These are phyloP conservation scores for Fraxinus angustifolia DNA, from an alignment of 305 asterid species.

Conservation along the genomic window DNA sequence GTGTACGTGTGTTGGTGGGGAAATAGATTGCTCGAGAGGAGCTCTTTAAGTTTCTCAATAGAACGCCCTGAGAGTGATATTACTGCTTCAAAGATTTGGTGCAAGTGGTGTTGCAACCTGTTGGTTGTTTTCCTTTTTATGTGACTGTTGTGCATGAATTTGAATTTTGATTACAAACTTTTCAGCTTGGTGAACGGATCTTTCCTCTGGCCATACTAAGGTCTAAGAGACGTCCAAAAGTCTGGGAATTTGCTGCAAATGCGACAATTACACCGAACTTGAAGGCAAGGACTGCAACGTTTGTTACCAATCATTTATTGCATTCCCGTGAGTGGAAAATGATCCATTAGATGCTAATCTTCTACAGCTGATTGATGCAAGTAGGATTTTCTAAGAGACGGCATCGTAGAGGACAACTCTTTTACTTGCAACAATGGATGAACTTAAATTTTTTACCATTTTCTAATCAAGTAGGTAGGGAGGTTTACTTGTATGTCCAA, in stretches of 20 bases:
- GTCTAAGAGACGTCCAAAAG: not conserved
- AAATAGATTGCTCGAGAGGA: not conserved
- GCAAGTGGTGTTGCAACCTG: not conserved
- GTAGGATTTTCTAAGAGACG: not conserved
- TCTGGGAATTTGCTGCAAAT: not conserved
- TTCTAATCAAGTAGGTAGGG: not conserved
- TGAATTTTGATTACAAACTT: not conserved
- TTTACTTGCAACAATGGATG: not conserved
- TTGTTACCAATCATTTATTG: not conserved
- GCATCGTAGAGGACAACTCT: not conserved
- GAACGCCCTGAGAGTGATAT: not conserved
- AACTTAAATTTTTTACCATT: not conserved
- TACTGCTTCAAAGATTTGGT: not conserved
- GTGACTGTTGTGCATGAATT: not conserved
- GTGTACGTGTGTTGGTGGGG: not conserved
- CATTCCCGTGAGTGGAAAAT: not conserved
- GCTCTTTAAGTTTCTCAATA: not conserved
- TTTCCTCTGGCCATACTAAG: not conserved
- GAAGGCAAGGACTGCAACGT: not conserved
- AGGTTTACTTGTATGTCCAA: not conserved
- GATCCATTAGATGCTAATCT: not conserved
- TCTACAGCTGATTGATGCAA: not conserved
- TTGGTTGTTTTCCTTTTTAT: not conserved
- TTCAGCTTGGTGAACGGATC: not conserved
- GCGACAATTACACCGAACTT: not conserved